These are phyloP conservation scores for Leishmania braziliensis DNA, from an alignment of 208 protist genomes.

Conservation along the genomic window DNA sequence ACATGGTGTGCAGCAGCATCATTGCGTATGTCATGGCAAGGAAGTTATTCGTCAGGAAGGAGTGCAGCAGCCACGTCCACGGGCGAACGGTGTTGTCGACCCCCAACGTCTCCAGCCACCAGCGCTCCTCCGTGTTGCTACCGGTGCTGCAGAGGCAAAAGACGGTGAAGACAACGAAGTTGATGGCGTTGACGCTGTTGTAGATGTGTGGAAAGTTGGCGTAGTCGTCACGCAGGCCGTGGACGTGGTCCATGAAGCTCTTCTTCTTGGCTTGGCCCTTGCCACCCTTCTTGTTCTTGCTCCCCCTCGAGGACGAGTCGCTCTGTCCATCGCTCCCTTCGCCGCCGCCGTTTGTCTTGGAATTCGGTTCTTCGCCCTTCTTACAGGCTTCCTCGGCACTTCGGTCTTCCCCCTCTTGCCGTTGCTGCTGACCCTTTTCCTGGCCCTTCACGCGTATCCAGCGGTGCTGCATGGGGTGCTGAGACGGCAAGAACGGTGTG, in stretches of 20 bases:
- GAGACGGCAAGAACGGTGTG: neutral
- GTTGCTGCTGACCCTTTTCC: constrained; percentile 3
- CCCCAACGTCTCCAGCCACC: constrained; percentile 83
- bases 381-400: neutral
- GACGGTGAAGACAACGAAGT: constrained; percentile 89
- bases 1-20: constrained; percentile 89
- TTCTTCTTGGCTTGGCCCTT: constrained; percentile 32
- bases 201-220: constrained; percentile 87
- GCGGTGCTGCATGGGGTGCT: constrained; percentile 10
- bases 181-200: constrained; percentile 88
- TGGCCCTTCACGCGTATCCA: constrained; percentile 27
- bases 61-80: constrained; percentile 82
- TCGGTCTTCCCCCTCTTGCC: neutral
- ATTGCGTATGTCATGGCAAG: constrained; percentile 89
- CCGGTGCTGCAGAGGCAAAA: constrained; percentile 92
- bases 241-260: constrained; percentile 61
- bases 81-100: constrained; percentile 75
- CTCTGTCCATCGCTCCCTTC: neutral
- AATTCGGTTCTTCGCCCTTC: neutral
- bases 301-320: constrained; percentile 5
- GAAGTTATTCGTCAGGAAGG: constrained; percentile 90
- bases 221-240: constrained; percentile 74
- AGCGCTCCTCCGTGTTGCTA: constrained; percentile 79
- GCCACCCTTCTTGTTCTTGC: constrained; percentile 17
- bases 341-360: neutral